Evolutionary conservation across 148 eudicot species (phyloP), one percentile per base, ranked within the genome.

Genomic region (Diospyros lotus): DNA sequence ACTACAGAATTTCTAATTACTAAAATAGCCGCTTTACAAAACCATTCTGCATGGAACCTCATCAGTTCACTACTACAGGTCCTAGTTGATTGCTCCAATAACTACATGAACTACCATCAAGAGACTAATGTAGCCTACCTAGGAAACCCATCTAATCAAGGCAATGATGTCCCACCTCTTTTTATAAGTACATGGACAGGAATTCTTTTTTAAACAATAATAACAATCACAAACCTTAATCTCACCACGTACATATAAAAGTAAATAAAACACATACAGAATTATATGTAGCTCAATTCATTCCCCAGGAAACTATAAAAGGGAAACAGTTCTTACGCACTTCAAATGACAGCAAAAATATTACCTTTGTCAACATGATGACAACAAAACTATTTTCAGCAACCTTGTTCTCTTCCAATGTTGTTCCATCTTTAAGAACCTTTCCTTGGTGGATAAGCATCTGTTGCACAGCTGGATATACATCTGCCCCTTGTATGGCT

Each of bases 381-480:
- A 93, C 96, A 68, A 89, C 71, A 80, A 89, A 90, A 84, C 83
- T 80, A 67, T 87, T 89, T 66, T 91, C 96, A 40, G 84, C 89
- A 71, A 91, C 88, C 58, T 87, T 85, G 73, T 88, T 88, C 77
- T 85, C 91, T 68, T 81, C 88, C 84, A 91, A 64, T 48, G 96
- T 91, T 6, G 92, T 88, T 53, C 76, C 81, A 84, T 91, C 88
- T 77, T 86, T 84, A 61, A 92, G 88, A 77, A 87, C 91, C 76
- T 90, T 87, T 42, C 97, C 97, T 64, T 87, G 91, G 84, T 85
- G 81, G 53, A 88, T 88, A 69, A 87, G 87, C 91, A 90, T 80
- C 79, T 86, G 90, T 66, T 88, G 83, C 53, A 85, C 76, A 71
- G 90, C 92, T 44, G 92, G 92, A 78, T 80, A 91, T 54, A 82